Conservation (phyloP, 1,139 yeast genomes). For the Arxiozyma bovina region DNA sequence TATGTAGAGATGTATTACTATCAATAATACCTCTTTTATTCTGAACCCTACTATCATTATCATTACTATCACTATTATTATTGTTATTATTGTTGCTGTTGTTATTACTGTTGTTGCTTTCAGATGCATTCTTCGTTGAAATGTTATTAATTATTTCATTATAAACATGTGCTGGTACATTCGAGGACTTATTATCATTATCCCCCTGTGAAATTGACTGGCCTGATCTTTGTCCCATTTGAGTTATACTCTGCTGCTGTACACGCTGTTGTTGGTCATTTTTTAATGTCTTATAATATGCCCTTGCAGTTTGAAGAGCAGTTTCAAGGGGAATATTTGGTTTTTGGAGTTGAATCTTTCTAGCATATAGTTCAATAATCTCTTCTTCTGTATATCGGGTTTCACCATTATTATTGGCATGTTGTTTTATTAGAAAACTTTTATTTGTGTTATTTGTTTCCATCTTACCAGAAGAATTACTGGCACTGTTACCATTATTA, state of each 20-base stretch:
- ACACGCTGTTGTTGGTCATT: constrained; percentile 9
- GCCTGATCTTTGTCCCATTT: not conserved
- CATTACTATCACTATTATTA: not conserved
- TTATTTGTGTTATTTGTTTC: not conserved
- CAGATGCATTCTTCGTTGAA: not conserved
- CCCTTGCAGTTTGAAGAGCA: constrained; percentile 30
- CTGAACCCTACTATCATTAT: not conserved
- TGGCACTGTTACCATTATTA: not conserved
- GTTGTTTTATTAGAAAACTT: not conserved
- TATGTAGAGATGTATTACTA: not conserved
- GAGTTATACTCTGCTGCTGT: constrained; percentile 7
- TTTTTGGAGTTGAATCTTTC: constrained; percentile 26
- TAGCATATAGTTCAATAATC: constrained; percentile 27
- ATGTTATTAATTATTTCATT: not conserved
- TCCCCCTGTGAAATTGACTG: constrained; percentile 4
- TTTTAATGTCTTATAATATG: constrained; percentile 18
- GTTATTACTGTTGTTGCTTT: too few relatives aligned
- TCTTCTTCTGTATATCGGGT: constrained; percentile 23
- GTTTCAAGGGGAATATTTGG: constrained; percentile 27
- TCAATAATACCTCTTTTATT: not conserved
- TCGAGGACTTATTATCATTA: not conserved
- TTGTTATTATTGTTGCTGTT: too few relatives aligned
- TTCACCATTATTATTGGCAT: constrained; percentile 10
- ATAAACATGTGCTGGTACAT: not conserved
- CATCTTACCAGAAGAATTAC: not conserved